Evolutionary conservation across 2,329 filamentous ascomycete genomes (phyloP).

Genomic region (Claviceps purpurea): DNA sequence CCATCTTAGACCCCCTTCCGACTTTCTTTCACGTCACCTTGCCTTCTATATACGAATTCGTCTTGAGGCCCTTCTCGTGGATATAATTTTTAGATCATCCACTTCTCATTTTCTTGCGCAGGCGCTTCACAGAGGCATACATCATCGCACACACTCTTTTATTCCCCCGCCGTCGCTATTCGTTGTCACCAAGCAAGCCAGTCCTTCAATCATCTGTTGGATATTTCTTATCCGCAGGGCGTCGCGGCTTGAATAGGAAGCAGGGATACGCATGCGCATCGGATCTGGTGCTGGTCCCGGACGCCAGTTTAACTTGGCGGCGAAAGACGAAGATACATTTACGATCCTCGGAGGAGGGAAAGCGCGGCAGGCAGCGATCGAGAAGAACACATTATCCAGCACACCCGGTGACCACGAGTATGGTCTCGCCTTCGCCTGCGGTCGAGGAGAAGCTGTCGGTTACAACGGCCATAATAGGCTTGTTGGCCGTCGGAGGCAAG

Average conservation of each 20-base stretch:
- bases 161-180: neutral
- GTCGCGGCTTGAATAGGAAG: no score
- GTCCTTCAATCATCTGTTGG: neutral
- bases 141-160: neutral
- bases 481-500: slow-evolving; percentile 21
- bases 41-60: neutral
- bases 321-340: neutral
- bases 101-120: neutral
- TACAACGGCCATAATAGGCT: slow-evolving; percentile 23
- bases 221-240: no score
- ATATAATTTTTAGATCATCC: no score
- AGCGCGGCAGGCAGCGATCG: neutral
- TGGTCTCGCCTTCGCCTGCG: slow-evolving; percentile 1
- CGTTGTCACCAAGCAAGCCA: neutral
- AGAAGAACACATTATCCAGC: neutral
- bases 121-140: neutral
- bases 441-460: slow-evolving; percentile 18
- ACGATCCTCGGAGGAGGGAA: neutral
- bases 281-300: neutral
- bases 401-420: neutral
- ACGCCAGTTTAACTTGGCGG: neutral
- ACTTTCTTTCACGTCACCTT: neutral
- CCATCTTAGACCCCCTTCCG: neutral
- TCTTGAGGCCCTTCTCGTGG: no score
- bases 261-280: no score